A percentile compares a stretch with the other conserved stretches of the same genome.
Conservation (phyloP, 2,329 filamentous ascomycete genomes). For the Corinectria fuckeliana region DNA sequence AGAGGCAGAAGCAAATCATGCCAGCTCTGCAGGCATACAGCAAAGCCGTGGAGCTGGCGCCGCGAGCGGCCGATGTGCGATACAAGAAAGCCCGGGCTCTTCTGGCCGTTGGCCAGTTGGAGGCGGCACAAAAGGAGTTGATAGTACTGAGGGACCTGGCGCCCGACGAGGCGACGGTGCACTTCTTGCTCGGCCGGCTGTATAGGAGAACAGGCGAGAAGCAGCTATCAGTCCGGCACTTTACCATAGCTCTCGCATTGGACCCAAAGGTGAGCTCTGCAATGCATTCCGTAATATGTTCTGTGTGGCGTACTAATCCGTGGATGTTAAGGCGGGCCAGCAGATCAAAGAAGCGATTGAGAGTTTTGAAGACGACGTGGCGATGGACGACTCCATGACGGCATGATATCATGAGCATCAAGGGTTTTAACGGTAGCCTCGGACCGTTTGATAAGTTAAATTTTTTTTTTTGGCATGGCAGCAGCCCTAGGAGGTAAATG, state of each 20-base stretch:
- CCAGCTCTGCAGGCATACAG: constrained; percentile 82
- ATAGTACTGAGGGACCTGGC: constrained; percentile 89
- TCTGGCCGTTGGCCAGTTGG: constrained; percentile 74
- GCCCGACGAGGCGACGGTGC: constrained; percentile 93
- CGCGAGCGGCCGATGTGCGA: constrained; percentile 79
- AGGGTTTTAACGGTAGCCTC: constrained; percentile 30
- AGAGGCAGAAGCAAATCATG: constrained; percentile 84
- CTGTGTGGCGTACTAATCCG: constrained; percentile 10
- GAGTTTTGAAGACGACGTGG: constrained; percentile 80
- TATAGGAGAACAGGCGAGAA: constrained; percentile 77
- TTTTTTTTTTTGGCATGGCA: constrained; percentile 31
- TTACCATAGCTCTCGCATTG: constrained; percentile 92
- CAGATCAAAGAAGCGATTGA: constrained; percentile 98
- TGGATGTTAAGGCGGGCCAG: constrained; percentile 73
- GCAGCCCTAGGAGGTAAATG: neutral
- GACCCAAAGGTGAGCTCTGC: constrained; percentile 82
- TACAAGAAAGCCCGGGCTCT: constrained; percentile 93
- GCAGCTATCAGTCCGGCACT: constrained; percentile 85
- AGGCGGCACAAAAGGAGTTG: constrained; percentile 80
- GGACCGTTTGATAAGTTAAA: constrained; percentile 25
- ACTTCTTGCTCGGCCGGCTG: constrained; percentile 89
- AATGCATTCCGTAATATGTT: neutral
- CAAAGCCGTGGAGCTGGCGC: constrained; percentile 82
- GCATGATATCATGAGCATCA: constrained; percentile 50
- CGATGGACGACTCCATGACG: constrained; percentile 72